Evolutionary conservation across 1,139 yeast species (phyloP), one percentile per base, ranked within the genome.

Genomic region (Diutina sp.): DNA sequence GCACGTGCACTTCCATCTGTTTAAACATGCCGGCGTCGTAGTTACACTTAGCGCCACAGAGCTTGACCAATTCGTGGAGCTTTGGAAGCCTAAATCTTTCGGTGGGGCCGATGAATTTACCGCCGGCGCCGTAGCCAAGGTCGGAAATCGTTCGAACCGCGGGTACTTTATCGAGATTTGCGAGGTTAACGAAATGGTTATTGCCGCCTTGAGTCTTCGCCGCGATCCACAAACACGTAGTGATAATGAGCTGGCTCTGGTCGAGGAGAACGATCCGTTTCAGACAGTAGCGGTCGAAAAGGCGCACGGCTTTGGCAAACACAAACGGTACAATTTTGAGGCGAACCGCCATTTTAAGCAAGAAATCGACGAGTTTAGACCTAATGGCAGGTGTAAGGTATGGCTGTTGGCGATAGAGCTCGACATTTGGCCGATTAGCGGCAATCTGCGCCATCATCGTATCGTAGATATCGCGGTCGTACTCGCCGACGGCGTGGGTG

Each of bases 161-260:
- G n/a, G 32, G 25, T 45, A 74, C 67, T 50, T 66, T 64, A 7
- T 52, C 48, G 55, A 64, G 64, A 32, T 67, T 61, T 56, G 60
- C 64, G 60, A 74, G 73, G 66, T 83, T 82, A 58, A 82, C 78
- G 62, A 83, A 82, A 68, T 84, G 90, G 63, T 83, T 83, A 65
- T 85, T 83, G 44, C 90, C 90, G 54, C 90, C 90, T 67, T 78
- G 80, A 3, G 82, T 71, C 66, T 84, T 84, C 41, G 84, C 78
- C 6, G 85, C 80, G 25, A 84, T 70, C 88, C 88, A 83, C 47
- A 84, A 70, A 65, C 89, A 84, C 25, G 88, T 83, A 51, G 85
- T 80, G 51, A 83, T 78, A 28, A 83, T 84, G 57, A 84, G 72
- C 66, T 83, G 86, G 8, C 82, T 75, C 69, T 83, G 88, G 59